Evolutionary conservation across 176 grass and related monocot genomes (phyloP).

Genomic region (Coix lacrymajobi): DNA sequence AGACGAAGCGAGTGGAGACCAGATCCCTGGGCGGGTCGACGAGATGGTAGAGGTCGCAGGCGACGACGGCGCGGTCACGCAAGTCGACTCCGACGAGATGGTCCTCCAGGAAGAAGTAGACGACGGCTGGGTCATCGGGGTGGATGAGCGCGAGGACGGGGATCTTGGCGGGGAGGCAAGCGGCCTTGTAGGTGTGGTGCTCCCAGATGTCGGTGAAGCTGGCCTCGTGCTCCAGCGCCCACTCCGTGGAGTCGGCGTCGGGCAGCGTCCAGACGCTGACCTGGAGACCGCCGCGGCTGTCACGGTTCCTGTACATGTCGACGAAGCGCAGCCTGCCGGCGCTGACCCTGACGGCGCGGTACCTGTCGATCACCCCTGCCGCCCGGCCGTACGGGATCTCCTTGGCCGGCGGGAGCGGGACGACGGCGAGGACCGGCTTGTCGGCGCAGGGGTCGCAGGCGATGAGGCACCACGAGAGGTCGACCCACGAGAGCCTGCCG

Average conservation of each 20-base stretch:
- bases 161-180: background rate
- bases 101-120: background rate
- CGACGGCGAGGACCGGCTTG: background rate
- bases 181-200: background rate
- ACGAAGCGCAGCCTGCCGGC: background rate
- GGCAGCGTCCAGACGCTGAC: background rate
- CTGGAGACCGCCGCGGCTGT: background rate
- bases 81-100: background rate
- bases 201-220: background rate
- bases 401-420: background rate
- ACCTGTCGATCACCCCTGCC: background rate
- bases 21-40: background rate
- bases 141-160: background rate
- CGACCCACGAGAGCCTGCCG: background rate
- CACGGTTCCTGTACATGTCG: background rate
- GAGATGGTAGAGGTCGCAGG: background rate
- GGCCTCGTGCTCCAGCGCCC: background rate
- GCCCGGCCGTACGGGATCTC: background rate
- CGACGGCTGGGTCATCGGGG: background rate
- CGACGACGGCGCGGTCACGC: background rate
- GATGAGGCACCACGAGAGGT: background rate
- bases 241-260: background rate
- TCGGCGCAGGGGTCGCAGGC: background rate
- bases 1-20: background rate
- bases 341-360: background rate